Evolutionary conservation across 495 filamentous ascomycete species (phyloP), one percentile per base, ranked within the genome.

Genomic region (Podospora pseudopauciseta): DNA sequence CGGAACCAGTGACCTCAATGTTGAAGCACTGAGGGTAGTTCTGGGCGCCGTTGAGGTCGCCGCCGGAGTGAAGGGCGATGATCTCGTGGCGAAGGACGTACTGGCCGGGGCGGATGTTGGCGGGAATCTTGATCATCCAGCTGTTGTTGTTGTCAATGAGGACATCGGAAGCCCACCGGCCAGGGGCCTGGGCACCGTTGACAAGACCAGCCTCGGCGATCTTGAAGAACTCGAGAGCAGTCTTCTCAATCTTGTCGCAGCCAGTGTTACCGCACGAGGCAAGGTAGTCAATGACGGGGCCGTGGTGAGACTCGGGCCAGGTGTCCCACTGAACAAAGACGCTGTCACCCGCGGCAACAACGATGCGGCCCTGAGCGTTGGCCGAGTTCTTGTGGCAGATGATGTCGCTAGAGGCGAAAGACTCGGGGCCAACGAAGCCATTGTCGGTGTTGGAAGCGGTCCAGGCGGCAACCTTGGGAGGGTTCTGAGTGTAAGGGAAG

Each of bases 11-110:
- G 68, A 95, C 80, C 70, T 89, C 82, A 60, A 94, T 76, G 84
- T 92, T 93, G 78, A 92, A 78, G 80, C 91, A 94, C 72, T 91
- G 82, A 19, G 91, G 91, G 77, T 94, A 94, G 80, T 88, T 89
- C 82, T 94, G 91, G 4, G 91, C 90, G 55, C 90, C 90, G 73
- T 89, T 82, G 20, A 71, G 65, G n/a, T 82, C 72, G 28, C 76
- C 82, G n/a, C 88, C 89, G 26, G 81, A 82, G 82, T 94, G 90
- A 9, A 94, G 86, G 19, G 87, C 91, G 67, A 93, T 91, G 74
- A 93, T 89, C 78, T 95, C 91, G 76, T 92, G 89, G 53, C 91
- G 90, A 53, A 95, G 80, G 68, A 95, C 87, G 70, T 92, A 95
- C 81, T 89, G 87, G 55, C 91, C 91, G 11, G 88, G 76, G 7